These are phyloP conservation scores for Magnolia sinica DNA, from an alignment of 164 flowering plant genomes.

Conservation along the genomic window DNA sequence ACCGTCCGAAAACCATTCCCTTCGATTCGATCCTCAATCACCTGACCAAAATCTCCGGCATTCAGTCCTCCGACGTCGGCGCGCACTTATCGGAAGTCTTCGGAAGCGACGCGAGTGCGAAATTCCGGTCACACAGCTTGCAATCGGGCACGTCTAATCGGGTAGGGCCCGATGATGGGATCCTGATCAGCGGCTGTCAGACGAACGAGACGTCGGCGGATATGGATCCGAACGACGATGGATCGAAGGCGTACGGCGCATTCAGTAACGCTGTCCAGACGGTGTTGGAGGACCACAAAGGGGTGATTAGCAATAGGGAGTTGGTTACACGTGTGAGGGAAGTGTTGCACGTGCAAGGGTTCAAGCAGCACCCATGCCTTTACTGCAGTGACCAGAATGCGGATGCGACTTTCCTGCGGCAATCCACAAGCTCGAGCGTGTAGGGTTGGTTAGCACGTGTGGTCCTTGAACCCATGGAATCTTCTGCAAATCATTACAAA, in stretches of 20 bases:
- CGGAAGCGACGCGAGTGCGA: conserved; percentile 49
- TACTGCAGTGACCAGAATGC: conserved; percentile 72
- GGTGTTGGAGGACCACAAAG: conserved; percentile 35
- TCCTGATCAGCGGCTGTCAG: conserved; percentile 77
- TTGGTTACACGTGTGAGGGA: conserved; percentile 47
- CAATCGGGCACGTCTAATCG: conserved; percentile 3
- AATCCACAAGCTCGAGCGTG: neutral
- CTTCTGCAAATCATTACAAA: too few relatives aligned
- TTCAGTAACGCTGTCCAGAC: conserved; percentile 66
- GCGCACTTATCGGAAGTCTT: conserved; percentile 45
- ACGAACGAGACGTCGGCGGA: conserved; percentile 69
- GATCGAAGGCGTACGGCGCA: conserved; percentile 66
- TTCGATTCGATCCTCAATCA: conserved; percentile 36
- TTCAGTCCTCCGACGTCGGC: conserved; percentile 42
- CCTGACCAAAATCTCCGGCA: conserved; percentile 41
- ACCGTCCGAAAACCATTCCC: conserved; percentile 39
- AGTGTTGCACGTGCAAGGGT: conserved; percentile 29
- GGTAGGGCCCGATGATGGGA: conserved; percentile 46
- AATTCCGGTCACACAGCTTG: conserved; percentile 17
- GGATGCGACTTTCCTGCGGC: conserved; percentile 45
- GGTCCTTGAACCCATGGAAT: too few relatives aligned
- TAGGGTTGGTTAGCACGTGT: neutral
- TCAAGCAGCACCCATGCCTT: conserved; percentile 68
- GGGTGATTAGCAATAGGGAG: conserved; percentile 40
- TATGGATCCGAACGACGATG: conserved; percentile 27